A percentile compares a stretch with the other conserved stretches of the same genome.
phyloP scores from a whole-genome alignment of 441 rosid genomes.

The Sinapis alba region DNA sequence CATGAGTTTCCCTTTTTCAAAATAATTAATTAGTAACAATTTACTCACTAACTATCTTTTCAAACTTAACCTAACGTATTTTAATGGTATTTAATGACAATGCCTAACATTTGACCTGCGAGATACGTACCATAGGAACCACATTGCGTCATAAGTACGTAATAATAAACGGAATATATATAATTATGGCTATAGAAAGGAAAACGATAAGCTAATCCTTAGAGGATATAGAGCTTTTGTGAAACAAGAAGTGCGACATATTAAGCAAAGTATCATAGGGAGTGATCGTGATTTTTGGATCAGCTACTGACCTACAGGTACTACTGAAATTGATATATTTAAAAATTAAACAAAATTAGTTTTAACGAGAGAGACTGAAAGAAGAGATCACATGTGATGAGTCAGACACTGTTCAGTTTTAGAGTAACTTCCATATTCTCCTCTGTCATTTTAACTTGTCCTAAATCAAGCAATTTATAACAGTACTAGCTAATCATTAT shows the following conservation, averaged over 20 bases:
- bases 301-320: slow-evolving; percentile 13
- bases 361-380: slow-evolving; percentile 21
- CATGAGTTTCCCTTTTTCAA: slow-evolving; percentile 11
- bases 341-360: background rate
- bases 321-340: background rate
- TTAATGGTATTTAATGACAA: slow-evolving; percentile 30
- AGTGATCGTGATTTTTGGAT: slow-evolving; percentile 29
- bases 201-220: slow-evolving; percentile 20
- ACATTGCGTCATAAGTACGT: slow-evolving; percentile 21
- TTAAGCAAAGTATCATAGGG: slow-evolving; percentile 25
- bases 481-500: slow-evolving; percentile 37
- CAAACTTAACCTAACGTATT: slow-evolving; percentile 36
- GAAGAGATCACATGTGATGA: slow-evolving; percentile 55
- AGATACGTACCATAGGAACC: slow-evolving; percentile 7
- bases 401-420: slow-evolving; percentile 46
- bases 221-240: background rate
- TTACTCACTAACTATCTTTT: slow-evolving; percentile 8
- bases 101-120: slow-evolving; percentile 40
- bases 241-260: slow-evolving; percentile 22
- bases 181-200: background rate
- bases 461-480: slow-evolving; percentile 55
- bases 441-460: slow-evolving; percentile 43
- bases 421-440: slow-evolving; percentile 45
- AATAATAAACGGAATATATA: background rate
- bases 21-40: slow-evolving; percentile 19